Conservation (phyloP, 345 rosid genomes). For the Eucalyptus polybractea region DNA sequence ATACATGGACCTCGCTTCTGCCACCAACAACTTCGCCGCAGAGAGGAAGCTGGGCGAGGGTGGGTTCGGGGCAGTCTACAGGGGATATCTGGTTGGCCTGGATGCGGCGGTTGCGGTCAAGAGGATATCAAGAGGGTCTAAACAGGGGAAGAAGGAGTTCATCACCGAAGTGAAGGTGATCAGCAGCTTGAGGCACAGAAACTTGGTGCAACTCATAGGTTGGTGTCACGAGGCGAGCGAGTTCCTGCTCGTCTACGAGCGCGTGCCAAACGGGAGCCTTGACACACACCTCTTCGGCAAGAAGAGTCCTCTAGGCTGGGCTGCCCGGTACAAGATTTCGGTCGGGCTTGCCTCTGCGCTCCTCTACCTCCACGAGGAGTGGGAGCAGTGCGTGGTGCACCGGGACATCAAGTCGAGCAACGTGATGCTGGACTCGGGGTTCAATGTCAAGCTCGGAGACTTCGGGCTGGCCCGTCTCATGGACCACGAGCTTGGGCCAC, state of each 20-base stretch:
- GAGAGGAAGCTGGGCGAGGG: conserved; percentile 9
- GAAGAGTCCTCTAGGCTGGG: conserved; percentile 3
- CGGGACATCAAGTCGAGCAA: conserved; percentile 23
- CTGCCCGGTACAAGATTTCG: background rate
- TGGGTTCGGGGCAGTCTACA: conserved; percentile 17
- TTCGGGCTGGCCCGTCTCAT: conserved; percentile 51
- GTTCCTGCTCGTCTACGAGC: conserved; percentile 11
- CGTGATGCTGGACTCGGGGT: conserved; percentile 29
- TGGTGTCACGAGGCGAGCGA: conserved; percentile 16
- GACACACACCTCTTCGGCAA: conserved; percentile 5
- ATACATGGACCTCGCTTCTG: background rate
- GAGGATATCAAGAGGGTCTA: conserved; percentile 1
- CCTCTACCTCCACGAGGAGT: conserved; percentile 10
- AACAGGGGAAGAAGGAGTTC: conserved; percentile 8
- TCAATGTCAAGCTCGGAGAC: conserved; percentile 56
- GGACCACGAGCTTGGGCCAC: conserved; percentile 37
- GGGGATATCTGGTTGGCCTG: background rate
- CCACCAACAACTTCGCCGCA: conserved; percentile 1
- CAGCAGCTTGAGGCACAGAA: conserved; percentile 9
- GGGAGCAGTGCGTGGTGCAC: conserved; percentile 17
- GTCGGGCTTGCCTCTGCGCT: conserved; percentile 13
- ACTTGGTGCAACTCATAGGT: conserved; percentile 17
- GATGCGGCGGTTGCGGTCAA: conserved; percentile 4
- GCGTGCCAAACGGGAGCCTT: conserved; percentile 1
- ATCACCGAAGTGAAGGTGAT: conserved; percentile 15